Base-by-base conservation (phyloP, 768 basidiomycete species). In the Tulasnella sp. region DNA sequence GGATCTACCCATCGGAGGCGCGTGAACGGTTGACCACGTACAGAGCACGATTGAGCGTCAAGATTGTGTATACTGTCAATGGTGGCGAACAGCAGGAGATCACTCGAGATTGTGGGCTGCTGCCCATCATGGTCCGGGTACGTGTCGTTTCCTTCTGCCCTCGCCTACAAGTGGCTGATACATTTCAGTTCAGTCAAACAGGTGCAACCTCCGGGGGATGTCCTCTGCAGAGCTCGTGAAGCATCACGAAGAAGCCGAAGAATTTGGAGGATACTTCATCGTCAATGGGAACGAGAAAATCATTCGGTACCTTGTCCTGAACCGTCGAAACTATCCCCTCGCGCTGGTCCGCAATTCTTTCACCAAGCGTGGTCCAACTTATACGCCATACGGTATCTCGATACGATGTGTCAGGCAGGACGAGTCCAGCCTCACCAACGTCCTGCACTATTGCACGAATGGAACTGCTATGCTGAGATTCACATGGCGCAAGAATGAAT, bases 281-380 rank as follows among this genome's bases (percentile, higher is more conserved):
- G 83, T 99, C 71, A 99, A 99, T 70, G 96, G 96, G 62, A 98
- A 97, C 72, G 96, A 99, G 73, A 91, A 92, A 73, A 81, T 99
- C 63, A 93, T 99, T 65, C 91, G 96, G 63, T 97, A 92, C 73
- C 83, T 98, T 68, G 92, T 98, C 67, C 79, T 99, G 41, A 94
- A 93, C 11, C 85, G 96, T 25, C 81, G 96, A 54, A 92, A 98
- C 69, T 92, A 98, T 73, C 92, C 90, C 66, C 89, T 93, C 64
- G 85, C 92, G 50, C 83, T 99, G 65, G 75, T 87, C 65, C 90
- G 96, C 50, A 87, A 91, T 21, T 85, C 91, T 10, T 99, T 98
- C 70, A 71, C 81, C 53, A 92, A 89, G 64, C 88, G 96, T 62
- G 96, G 96, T 2, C 90, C 88, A 9, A 90, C 91, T 2, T 99